These are phyloP conservation scores for Chrysanthemum lavandulifolium DNA, from an alignment of 129 eudicot species.

Conservation along the genomic window DNA sequence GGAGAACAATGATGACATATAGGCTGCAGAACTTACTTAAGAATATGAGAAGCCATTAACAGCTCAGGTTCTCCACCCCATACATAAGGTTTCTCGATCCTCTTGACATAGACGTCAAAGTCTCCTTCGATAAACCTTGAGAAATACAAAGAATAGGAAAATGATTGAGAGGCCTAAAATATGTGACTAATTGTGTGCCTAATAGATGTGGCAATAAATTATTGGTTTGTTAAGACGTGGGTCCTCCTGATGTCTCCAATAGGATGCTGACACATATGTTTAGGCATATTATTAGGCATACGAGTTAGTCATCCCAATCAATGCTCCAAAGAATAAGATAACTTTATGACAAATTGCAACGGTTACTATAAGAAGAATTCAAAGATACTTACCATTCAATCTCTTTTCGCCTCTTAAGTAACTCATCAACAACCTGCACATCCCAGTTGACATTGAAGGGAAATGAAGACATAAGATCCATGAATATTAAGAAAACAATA, in stretches of 20 bases:
- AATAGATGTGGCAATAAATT: too few species aligned
- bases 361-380: background rate
- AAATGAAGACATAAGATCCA: background rate
- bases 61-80: constrained; percentile 99
- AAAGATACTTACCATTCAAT: constrained; percentile 54
- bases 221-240: too few species aligned
- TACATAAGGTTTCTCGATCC: constrained; percentile 59
- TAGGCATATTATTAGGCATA: too few species aligned
- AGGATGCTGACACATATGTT: too few species aligned
- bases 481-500: background rate
- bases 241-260: too few species aligned
- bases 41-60: constrained; percentile 79
- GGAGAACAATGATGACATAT: background rate
- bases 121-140: constrained; percentile 78
- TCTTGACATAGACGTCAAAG: constrained; percentile 67
- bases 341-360: background rate
- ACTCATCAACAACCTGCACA: constrained; percentile 79
- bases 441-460: background rate
- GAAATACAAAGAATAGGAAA: background rate
- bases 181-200: too few species aligned
- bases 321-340: too few species aligned
- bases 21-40: constrained; percentile 50
- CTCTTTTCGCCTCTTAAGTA: constrained; percentile 71
- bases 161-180: too few species aligned
- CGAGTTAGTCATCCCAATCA: too few species aligned